Base-by-base conservation (phyloP, 495 filamentous ascomycete genomes). In the Hypoxylon lienhwacheense region DNA sequence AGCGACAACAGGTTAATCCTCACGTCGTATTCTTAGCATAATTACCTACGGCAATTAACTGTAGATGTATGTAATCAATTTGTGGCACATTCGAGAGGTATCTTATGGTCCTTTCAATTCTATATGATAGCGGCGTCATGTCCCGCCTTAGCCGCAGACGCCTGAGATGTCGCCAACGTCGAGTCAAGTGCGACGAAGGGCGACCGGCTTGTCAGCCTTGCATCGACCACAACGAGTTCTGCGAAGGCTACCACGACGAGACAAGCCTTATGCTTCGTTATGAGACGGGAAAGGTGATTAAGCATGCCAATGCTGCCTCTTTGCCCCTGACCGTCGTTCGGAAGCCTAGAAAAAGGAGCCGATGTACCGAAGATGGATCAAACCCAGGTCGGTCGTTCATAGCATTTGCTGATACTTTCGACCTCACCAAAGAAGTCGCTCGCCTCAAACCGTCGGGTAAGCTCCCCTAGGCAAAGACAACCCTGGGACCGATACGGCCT, bases 171-270 rank as follows among this genome's bases (percentile, higher is more conserved):
- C 64, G 66, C 29, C 49, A 60, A 29, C 44, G 66, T 25, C 52
- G 59, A 11, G 66, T 68, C 15, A 52, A 67, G 41, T 69, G 64
- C 39, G 68, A 71, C 17, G 37, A 68, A 36, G 50, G 47, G 11
- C 47, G 44, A 11, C 66, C 68, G 7, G 45, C 59, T 8, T 71
- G 68, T 31, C 55, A 54, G 11, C 61, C 66, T 7, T 71, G 66
- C 41, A 33, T 68, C 20, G 51, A 55, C 5, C 68, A 65, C 20
- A 42, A 63, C 25, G 66, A 71, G 44, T 22, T 59, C 1, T 71
- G 68, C 25, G 57, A 56, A 31, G 65, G 65, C 7, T 68, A 68
- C 55, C 60, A 65, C 20, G 69, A 71, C 29, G 62, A 66, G 7
- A 28, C 60, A 10, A 53, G 47, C 14, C 55, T 69, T 15, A 14